These are phyloP conservation scores for Magnolia kwangsiensis DNA, from an alignment of 164 flowering plant species.

Conservation along the genomic window DNA sequence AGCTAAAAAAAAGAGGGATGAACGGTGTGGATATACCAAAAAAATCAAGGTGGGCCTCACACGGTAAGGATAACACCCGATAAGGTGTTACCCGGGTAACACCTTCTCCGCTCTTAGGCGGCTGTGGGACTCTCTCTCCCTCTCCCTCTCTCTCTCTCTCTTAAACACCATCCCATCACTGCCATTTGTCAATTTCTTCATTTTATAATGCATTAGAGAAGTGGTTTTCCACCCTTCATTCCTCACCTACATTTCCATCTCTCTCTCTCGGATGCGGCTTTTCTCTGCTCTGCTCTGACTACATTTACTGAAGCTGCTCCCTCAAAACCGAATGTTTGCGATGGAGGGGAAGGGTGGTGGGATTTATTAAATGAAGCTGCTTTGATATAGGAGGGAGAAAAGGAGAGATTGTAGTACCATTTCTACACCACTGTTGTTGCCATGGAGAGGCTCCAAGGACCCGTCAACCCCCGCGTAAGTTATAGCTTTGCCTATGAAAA, in stretches of 20 bases:
- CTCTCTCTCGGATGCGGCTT: not conserved
- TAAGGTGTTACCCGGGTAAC: slow-evolving; percentile 59
- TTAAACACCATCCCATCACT: not conserved
- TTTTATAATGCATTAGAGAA: too few species aligned
- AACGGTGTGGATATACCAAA: too few species aligned
- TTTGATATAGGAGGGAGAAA: not conserved
- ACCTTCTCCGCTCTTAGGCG: slow-evolving; percentile 39
- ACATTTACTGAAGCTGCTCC: slow-evolving; percentile 12
- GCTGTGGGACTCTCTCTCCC: slow-evolving; percentile 15
- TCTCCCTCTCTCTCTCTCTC: slow-evolving; percentile 9
- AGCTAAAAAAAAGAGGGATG: too few species aligned
- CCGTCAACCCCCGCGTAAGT: slow-evolving; percentile 50
- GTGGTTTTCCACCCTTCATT: slow-evolving; percentile 13
- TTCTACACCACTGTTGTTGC: slow-evolving; percentile 7
- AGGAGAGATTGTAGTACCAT: slow-evolving; percentile 6
- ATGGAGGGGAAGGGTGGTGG: not conserved
- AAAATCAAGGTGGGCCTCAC: too few species aligned
- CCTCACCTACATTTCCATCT: slow-evolving; percentile 2
- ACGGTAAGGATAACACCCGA: slow-evolving; percentile 9
- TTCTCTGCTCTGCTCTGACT: not conserved
- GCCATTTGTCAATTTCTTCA: too few species aligned
- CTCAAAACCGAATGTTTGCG: slow-evolving; percentile 7
- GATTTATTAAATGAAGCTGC: too few species aligned
- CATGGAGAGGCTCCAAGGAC: slow-evolving; percentile 64
- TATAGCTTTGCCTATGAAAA: not conserved